Percentiles rank a stretch among this genome's conserved stretches.
Conservation (phyloP, 257 asterid species). For the Thymus mandschuricus region DNA sequence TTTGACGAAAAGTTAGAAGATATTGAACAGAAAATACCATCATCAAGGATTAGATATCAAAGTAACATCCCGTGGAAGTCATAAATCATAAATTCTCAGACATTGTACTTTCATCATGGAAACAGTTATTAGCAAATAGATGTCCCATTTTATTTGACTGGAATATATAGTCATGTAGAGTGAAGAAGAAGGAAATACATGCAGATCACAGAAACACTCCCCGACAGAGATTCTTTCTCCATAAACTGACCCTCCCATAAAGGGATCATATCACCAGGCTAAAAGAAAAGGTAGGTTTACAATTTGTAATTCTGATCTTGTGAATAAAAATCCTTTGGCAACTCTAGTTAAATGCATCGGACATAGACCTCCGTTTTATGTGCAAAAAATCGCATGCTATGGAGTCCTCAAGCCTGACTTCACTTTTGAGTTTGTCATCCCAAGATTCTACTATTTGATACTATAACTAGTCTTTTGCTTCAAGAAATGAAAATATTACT, state of each 20-base stretch:
- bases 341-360: not conserved
- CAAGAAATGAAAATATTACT: not conserved
- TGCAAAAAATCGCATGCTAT: not conserved
- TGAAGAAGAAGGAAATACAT: not conserved
- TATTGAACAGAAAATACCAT: constrained; percentile 6
- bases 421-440: not conserved
- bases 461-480: not conserved
- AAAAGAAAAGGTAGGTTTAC: not conserved
- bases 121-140: no score
- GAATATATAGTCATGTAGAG: not conserved
- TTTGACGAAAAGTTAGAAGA: constrained; percentile 9
- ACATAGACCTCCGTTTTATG: not conserved
- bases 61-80: not conserved
- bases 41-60: not conserved
- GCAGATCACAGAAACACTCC: no score
- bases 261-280: constrained; percentile 1
- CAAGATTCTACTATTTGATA: not conserved
- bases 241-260: not conserved
- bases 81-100: no score
- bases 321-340: not conserved
- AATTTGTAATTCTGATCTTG: not conserved
- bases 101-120: no score
- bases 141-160: not conserved
- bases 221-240: no score
- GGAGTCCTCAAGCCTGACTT: not conserved